phyloP scores from a whole-genome alignment of 2,329 filamentous ascomycete genomes.

The Dactylellina cionopaga region DNA sequence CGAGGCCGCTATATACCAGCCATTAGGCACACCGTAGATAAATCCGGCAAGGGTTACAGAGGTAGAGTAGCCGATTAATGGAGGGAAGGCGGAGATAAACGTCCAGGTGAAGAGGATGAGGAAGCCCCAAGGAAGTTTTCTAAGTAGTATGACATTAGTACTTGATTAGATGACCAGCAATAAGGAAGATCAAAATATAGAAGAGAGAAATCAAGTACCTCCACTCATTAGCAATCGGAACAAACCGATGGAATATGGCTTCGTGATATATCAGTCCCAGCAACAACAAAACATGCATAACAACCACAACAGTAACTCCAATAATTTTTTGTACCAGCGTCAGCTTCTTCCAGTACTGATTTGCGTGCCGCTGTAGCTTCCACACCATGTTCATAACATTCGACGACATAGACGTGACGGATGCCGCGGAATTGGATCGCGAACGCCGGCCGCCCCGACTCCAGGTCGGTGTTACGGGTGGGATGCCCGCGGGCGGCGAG shows the following conservation, averaged over 20 bases:
- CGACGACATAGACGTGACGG: slow-evolving; percentile 29
- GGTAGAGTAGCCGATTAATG: slow-evolving; percentile 85
- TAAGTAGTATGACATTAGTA: slow-evolving; percentile 10
- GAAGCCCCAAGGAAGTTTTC: slow-evolving; percentile 74
- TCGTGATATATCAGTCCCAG: slow-evolving; percentile 56
- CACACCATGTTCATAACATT: slow-evolving; percentile 34
- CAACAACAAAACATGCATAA: slow-evolving; percentile 41
- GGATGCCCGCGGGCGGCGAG: slow-evolving; percentile 53
- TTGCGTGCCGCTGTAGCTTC: slow-evolving; percentile 54
- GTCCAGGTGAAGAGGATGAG: slow-evolving; percentile 78
- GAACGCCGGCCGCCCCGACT: slow-evolving; percentile 27
- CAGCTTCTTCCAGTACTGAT: slow-evolving; percentile 53
- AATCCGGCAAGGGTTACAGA: slow-evolving; percentile 76
- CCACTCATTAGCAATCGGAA: slow-evolving; percentile 54
- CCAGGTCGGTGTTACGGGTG: slow-evolving; percentile 52
- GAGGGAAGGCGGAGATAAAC: slow-evolving; percentile 83
- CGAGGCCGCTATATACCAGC: slow-evolving; percentile 82
- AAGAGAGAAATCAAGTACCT: slow-evolving; percentile 35
- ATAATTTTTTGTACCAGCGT: slow-evolving; percentile 55
- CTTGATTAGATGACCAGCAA: not conserved
- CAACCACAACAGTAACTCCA: slow-evolving; percentile 36
- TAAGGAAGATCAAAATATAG: not conserved
- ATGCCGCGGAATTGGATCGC: slow-evolving; percentile 22
- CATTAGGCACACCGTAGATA: slow-evolving; percentile 76
- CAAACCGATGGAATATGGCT: slow-evolving; percentile 56